Conservation (phyloP, 768 basidiomycete species). For the Hirschioporus abietinus region DNA sequence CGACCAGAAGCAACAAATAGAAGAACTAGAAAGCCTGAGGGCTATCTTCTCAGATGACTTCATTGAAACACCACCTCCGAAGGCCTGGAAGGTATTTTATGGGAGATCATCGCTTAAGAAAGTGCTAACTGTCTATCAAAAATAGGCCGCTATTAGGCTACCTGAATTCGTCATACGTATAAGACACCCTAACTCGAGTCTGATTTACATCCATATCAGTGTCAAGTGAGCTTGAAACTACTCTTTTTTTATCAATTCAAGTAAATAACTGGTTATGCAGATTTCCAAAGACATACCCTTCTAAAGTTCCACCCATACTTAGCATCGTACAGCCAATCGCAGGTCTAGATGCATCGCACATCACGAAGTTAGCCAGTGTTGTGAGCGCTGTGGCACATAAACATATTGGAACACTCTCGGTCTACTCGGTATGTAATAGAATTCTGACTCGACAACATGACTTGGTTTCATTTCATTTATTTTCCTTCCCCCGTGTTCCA, state of each 20-base stretch:
- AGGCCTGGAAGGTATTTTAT: conserved; percentile 69
- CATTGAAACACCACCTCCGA: conserved; percentile 65
- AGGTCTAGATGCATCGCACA: conserved; percentile 54
- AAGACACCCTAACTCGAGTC: conserved; percentile 55
- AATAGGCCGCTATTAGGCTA: conserved; percentile 58
- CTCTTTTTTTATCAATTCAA: conserved; percentile 3
- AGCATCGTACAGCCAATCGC: conserved; percentile 58
- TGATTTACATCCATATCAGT: conserved; percentile 61
- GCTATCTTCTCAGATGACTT: conserved; percentile 82
- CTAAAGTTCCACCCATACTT: conserved; percentile 62
- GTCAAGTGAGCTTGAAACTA: conserved; percentile 47
- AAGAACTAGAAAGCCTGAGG: conserved; percentile 73
- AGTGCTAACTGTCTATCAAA: conserved; percentile 6
- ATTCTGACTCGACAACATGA: not conserved
- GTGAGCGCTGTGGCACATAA: conserved; percentile 65
- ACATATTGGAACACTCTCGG: conserved; percentile 15
- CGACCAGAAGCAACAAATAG: conserved; percentile 40
- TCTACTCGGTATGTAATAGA: not conserved
- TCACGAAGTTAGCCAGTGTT: conserved; percentile 48
- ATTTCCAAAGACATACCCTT: conserved; percentile 81
- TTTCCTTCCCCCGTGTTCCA: not conserved
- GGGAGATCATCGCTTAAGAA: conserved; percentile 6
- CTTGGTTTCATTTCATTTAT: not conserved
- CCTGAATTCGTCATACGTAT: conserved; percentile 77
- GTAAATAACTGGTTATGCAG: conserved; percentile 7